Percentiles rank a stretch among this genome's conserved stretches.
Conservation (phyloP, 192 early-diverging fungal species). For the Diversispora epigaea region DNA sequence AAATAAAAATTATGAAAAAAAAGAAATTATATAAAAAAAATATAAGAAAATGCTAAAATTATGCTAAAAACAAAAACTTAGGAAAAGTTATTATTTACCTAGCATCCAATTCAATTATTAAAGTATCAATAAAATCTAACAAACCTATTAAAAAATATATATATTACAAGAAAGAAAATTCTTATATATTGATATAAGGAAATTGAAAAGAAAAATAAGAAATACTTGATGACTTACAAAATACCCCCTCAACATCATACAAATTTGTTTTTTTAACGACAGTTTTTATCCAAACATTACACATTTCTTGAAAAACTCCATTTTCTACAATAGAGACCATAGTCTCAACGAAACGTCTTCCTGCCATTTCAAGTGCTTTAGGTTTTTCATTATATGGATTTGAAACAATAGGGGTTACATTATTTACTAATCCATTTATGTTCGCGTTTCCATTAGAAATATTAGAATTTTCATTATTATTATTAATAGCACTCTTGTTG, state of each 20-base stretch:
- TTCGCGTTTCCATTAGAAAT: slow-evolving; percentile 12
- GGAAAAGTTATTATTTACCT: slow-evolving; percentile 32
- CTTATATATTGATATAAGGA: not conserved
- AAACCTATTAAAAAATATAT: slow-evolving; percentile 35
- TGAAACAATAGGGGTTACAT: slow-evolving; percentile 30
- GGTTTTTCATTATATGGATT: slow-evolving; percentile 44
- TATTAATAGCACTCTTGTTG: too few species aligned
- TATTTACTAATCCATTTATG: not conserved
- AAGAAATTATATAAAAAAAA: not conserved
- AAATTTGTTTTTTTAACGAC: slow-evolving; percentile 50
- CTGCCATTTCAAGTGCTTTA: slow-evolving; percentile 48
- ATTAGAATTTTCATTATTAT: too few species aligned
- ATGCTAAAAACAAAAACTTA: not conserved
- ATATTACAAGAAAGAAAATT: not conserved
- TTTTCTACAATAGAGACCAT: slow-evolving; percentile 47
- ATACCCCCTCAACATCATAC: slow-evolving; percentile 53
- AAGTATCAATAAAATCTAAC: slow-evolving; percentile 50
- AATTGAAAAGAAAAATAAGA: not conserved
- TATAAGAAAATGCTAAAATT: not conserved
- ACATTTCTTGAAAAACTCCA: slow-evolving; percentile 51
- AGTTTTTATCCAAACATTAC: slow-evolving; percentile 50
- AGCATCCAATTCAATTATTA: slow-evolving; percentile 43
- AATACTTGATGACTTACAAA: slow-evolving; percentile 37
- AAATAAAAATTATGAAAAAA: too few species aligned
- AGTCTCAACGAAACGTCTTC: slow-evolving; percentile 48